Percentiles rank a stretch among this genome's conserved stretches.
phyloP scores from a whole-genome alignment of 1,284 basidiomycete genomes.

The Athelia sp. region DNA sequence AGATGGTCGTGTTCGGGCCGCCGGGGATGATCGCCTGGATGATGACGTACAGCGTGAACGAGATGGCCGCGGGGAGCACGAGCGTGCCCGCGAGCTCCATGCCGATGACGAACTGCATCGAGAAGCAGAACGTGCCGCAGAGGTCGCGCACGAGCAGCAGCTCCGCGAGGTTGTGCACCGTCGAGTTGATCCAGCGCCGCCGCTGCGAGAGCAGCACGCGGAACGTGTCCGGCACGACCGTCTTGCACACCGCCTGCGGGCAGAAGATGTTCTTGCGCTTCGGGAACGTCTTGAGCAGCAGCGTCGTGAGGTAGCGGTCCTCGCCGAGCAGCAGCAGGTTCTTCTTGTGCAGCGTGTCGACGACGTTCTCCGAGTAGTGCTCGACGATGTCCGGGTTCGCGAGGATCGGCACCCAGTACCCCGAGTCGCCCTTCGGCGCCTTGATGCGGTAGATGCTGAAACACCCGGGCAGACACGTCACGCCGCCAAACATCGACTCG shows the following conservation, averaged over 20 bases:
- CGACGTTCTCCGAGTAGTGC: conserved; percentile 91
- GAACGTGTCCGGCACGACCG: conserved; percentile 88
- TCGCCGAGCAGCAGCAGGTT: conserved; percentile 95
- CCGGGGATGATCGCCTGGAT: conserved; percentile 69
- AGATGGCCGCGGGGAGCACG: conserved; percentile 46
- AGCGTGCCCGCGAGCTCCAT: conserved; percentile 91
- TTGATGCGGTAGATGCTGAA: conserved; percentile 97
- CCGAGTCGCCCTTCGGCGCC: conserved; percentile 91
- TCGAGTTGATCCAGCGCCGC: conserved; percentile 99
- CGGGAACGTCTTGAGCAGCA: conserved; percentile 96
- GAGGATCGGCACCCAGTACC: too few species aligned
- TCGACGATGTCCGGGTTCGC: conserved; percentile 95
- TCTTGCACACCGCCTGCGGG: conserved; percentile 83
- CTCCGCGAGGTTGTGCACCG: conserved; percentile 94
- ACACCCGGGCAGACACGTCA: conserved; percentile 97
- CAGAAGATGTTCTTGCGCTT: conserved; percentile 95
- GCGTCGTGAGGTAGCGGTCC: conserved; percentile 94
- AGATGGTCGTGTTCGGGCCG: conserved; percentile 79
- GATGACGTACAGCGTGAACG: conserved; percentile 83
- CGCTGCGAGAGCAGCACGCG: conserved; percentile 88
- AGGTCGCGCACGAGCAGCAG: conserved; percentile 86
- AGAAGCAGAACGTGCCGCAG: conserved; percentile 97
- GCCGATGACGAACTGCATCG: conserved; percentile 97
- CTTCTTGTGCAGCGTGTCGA: conserved; percentile 94
- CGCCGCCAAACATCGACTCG: conserved; percentile 92